Base-by-base conservation (phyloP, 2,329 filamentous ascomycete species). In the Sordariomycetes sp. region DNA sequence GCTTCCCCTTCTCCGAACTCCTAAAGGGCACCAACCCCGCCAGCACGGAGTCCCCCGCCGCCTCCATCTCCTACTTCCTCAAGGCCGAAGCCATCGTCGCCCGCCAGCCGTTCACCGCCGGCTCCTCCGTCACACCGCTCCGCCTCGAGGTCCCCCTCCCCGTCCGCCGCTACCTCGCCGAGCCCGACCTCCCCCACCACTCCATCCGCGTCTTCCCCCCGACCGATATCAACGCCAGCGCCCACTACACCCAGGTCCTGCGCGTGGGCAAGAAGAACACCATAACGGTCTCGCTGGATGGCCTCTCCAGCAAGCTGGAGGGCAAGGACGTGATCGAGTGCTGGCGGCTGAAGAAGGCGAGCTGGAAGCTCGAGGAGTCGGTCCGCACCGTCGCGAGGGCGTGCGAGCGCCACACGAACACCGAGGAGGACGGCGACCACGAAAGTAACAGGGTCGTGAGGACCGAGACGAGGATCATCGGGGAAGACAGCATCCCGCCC, bases 171-270 rank as follows among this genome's bases (percentile, higher is more conserved):
- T 88, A 91, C 37, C 82, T 97, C 28, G 79, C 74, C 8, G 73
- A 87, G 57, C 83, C 89, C 2, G 88, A 90, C 54, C 79, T 82
- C 57, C 90, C 95, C 61, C 93, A 95, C 73, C 87, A 92, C 72
- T 95, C 89, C 18, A 86, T 96, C 62, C 90, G 93, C 67, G 89
- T 97, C 67, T 99, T 99, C 74, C 94, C 93, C 54, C 93, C 94
- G 0, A 99, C 94, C 64, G 94, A 96, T 73, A 86, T 99, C 66
- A 92, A 90, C 64, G 89, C 90, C 60, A 87, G 86, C 67, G 88
- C 94, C 62, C 86, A 90, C 66, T 86, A 96, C 62, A 87, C 87
- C 53, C 84, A 89, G 43, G 83, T 96, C 62, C 86, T 97, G 62
- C 87, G 96, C 73, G 91, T 93, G 5, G 89, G 92, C 60, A 89